A percentile compares a stretch with the other conserved stretches of the same genome.
Evolutionary conservation across 2,329 filamentous ascomycete genomes (phyloP).

Genomic region (Cladosporium phlei): DNA sequence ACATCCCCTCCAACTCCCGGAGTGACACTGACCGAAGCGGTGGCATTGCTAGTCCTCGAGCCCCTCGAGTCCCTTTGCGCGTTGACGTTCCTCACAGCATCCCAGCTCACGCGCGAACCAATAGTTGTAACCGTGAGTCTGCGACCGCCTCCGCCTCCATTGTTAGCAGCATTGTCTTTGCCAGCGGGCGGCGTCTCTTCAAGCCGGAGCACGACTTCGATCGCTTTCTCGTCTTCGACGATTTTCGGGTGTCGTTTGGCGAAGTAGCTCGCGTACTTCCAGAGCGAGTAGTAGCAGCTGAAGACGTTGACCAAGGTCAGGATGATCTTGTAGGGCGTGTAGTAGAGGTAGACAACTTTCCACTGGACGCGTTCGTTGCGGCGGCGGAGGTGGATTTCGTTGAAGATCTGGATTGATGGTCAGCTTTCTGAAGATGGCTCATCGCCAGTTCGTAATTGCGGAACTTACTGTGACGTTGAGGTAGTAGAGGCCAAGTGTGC

Average conservation of each 20-base stretch:
- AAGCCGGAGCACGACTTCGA: conserved; percentile 1
- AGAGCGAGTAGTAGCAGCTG: conserved; percentile 31
- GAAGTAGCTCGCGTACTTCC: conserved; percentile 19
- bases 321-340: conserved; percentile 43
- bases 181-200: background rate
- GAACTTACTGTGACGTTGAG: conserved; percentile 28
- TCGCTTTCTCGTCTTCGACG: conserved; percentile 41
- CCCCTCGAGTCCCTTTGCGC: too few relatives aligned
- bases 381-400: conserved; percentile 44
- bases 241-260: conserved; percentile 41
- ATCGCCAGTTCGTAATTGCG: background rate
- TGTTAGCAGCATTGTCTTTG: background rate
- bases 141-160: background rate
- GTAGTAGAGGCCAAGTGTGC: conserved; percentile 40
- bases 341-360: conserved; percentile 38
- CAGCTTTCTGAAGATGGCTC: background rate
- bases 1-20: too few relatives aligned
- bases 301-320: conserved; percentile 42
- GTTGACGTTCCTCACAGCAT: background rate
- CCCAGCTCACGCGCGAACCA: background rate
- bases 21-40: too few relatives aligned
- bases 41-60: too few relatives aligned
- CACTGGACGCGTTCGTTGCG: conserved; percentile 42
- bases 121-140: background rate
- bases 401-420: conserved; percentile 36